Conservation (phyloP, 805 yeast species). For the Zygosaccharomyces rouxii region DNA sequence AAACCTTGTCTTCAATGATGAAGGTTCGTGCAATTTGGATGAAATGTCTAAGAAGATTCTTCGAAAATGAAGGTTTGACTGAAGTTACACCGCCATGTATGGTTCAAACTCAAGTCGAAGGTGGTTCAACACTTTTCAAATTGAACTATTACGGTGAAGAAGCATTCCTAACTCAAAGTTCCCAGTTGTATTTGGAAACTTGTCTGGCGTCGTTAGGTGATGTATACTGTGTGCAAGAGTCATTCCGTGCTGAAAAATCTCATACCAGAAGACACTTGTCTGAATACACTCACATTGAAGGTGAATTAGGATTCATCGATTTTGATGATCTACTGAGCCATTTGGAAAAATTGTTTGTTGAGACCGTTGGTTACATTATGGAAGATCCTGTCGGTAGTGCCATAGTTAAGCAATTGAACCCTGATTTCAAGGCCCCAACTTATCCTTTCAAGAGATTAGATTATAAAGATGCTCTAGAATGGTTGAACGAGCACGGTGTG, state of each 20-base stretch:
- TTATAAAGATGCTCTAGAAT: slow-evolving; percentile 84
- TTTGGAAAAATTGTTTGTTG: slow-evolving; percentile 72
- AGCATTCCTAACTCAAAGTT: slow-evolving; percentile 93
- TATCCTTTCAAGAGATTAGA: slow-evolving; percentile 88
- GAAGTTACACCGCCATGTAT: slow-evolving; percentile 99
- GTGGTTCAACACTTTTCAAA: slow-evolving; percentile 93
- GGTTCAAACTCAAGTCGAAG: slow-evolving; percentile 99
- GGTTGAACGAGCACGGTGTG: slow-evolving; percentile 94
- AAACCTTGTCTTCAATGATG: slow-evolving; percentile 86
- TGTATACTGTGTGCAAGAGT: slow-evolving; percentile 95
- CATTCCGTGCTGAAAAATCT: slow-evolving; percentile 98
- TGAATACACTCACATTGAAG: slow-evolving; percentile 96
- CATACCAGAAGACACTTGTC: slow-evolving; percentile 97
- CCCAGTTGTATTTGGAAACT: slow-evolving; percentile 95
- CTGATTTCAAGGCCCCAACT: slow-evolving; percentile 76
- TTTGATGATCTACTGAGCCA: slow-evolving; percentile 85
- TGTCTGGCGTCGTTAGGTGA: slow-evolving; percentile 95
- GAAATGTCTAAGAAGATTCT: slow-evolving; percentile 70
- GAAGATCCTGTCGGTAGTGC: slow-evolving; percentile 94
- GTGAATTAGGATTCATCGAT: slow-evolving; percentile 81
- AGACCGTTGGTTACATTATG: slow-evolving; percentile 66
- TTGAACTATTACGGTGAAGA: slow-evolving; percentile 95
- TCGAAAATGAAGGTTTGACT: slow-evolving; percentile 62
- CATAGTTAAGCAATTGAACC: slow-evolving; percentile 85
- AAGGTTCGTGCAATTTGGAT: slow-evolving; percentile 85